Percentiles rank a stretch among this genome's conserved stretches.
Evolutionary conservation across 1,139 yeast species (phyloP).

Genomic region (Insectozyma bohioensis): DNA sequence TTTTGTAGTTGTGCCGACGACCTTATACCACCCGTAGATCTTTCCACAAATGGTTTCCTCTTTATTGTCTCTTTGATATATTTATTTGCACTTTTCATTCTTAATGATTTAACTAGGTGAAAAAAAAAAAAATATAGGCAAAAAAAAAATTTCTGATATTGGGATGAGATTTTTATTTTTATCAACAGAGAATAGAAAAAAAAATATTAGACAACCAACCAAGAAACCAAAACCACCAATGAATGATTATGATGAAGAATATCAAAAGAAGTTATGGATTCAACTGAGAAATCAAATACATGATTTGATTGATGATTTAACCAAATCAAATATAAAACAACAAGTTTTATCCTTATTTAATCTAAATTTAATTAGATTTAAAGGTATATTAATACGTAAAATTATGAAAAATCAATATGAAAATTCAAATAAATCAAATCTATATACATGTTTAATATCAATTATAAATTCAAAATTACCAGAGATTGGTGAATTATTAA

Average conservation of each 20-base stretch:
- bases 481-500: constrained; percentile 60
- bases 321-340: constrained; percentile 46
- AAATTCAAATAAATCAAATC: constrained; percentile 39
- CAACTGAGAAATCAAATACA: constrained; percentile 47
- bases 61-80: too few relatives aligned
- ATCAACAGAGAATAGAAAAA: too few relatives aligned
- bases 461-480: constrained; percentile 70
- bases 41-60: too few relatives aligned
- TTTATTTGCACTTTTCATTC: not conserved
- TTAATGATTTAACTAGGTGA: not conserved
- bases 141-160: too few relatives aligned
- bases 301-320: constrained; percentile 47
- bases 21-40: too few relatives aligned
- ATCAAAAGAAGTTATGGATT: constrained; percentile 58
- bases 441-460: constrained; percentile 59
- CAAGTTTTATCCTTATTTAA: constrained; percentile 51
- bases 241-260: constrained; percentile 3
- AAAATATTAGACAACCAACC: too few relatives aligned
- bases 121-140: not conserved
- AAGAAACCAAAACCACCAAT: not conserved
- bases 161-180: too few relatives aligned
- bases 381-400: constrained; percentile 57
- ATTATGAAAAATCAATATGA: constrained; percentile 57
- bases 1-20: too few relatives aligned
- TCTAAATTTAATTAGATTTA: constrained; percentile 56